These are phyloP conservation scores for Microstegium vimineum DNA, from an alignment of 176 grass and related monocot genomes.

Conservation along the genomic window DNA sequence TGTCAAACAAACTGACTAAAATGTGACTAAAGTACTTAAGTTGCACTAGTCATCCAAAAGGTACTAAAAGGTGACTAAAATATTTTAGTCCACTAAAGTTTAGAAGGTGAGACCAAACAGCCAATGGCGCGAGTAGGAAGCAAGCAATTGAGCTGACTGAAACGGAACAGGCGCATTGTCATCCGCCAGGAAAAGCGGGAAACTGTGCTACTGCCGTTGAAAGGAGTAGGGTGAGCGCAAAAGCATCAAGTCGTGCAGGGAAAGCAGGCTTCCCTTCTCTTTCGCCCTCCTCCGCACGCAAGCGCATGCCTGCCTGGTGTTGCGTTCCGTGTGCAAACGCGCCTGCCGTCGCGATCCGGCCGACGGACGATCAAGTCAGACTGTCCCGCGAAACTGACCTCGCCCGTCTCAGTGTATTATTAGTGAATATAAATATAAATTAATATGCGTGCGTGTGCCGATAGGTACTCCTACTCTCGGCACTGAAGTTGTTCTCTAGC, in stretches of 20 bases:
- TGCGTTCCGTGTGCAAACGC: slow-evolving; percentile 22
- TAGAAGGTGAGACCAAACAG: too few species aligned
- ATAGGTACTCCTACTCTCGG: neutral
- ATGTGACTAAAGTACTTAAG: too few species aligned
- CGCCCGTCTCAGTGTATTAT: neutral
- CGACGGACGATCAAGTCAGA: too few species aligned
- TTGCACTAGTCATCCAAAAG: too few species aligned
- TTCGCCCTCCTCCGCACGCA: slow-evolving; percentile 8
- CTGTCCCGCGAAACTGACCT: neutral
- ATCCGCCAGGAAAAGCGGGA: neutral
- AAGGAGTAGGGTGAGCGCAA: neutral
- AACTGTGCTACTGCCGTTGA: neutral
- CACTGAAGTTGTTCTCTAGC: neutral
- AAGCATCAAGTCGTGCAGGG: slow-evolving; percentile 7
- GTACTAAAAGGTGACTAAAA: too few species aligned
- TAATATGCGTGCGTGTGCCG: neutral
- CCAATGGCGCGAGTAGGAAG: neutral
- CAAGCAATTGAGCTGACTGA: neutral
- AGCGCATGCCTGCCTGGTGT: neutral
- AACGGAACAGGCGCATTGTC: neutral
- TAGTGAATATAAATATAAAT: too few species aligned
- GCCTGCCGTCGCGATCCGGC: neutral
- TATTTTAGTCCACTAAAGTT: too few species aligned
- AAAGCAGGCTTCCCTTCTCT: slow-evolving; percentile 12
- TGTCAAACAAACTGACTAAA: too few species aligned